Percentiles rank a stretch among this genome's conserved stretches.
Evolutionary conservation across 306 rosid genomes (phyloP).

Genomic region (Acmispon strigosus): DNA sequence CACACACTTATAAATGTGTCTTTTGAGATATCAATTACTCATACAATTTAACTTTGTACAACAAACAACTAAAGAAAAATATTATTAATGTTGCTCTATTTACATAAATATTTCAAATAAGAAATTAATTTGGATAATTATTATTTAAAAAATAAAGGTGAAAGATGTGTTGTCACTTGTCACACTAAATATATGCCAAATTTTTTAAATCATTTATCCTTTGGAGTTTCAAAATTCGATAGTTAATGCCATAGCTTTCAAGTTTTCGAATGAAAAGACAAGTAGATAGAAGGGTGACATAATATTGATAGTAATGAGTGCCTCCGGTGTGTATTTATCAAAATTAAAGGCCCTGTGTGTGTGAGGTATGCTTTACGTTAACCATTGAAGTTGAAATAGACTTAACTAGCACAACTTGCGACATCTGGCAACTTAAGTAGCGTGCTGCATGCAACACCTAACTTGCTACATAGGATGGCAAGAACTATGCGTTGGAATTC

Average conservation of each 20-base stretch:
- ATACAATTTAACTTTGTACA: too few species aligned
- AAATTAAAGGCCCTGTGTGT: not conserved
- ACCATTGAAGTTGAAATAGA: not conserved
- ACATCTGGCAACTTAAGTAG: not conserved
- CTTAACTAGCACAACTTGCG: conserved; percentile 6
- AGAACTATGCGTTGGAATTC: not conserved
- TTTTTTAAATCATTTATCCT: too few species aligned
- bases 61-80: too few species aligned
- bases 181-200: too few species aligned
- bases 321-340: not conserved
- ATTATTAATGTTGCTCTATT: too few species aligned
- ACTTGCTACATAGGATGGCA: conserved; percentile 18
- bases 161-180: too few species aligned
- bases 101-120: too few species aligned
- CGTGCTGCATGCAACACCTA: conserved; percentile 31
- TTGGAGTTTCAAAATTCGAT: not conserved
- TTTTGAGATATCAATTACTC: too few species aligned
- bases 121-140: too few species aligned
- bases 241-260: not conserved
- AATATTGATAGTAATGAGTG: conserved; percentile 14
- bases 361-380: conserved; percentile 21
- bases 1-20: too few species aligned
- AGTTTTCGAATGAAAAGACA: conserved; percentile 19
- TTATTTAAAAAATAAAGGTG: too few species aligned
- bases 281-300: not conserved